phyloP scores from a whole-genome alignment of 495 filamentous ascomycete genomes.

The Annulohypoxylon nitens region DNA sequence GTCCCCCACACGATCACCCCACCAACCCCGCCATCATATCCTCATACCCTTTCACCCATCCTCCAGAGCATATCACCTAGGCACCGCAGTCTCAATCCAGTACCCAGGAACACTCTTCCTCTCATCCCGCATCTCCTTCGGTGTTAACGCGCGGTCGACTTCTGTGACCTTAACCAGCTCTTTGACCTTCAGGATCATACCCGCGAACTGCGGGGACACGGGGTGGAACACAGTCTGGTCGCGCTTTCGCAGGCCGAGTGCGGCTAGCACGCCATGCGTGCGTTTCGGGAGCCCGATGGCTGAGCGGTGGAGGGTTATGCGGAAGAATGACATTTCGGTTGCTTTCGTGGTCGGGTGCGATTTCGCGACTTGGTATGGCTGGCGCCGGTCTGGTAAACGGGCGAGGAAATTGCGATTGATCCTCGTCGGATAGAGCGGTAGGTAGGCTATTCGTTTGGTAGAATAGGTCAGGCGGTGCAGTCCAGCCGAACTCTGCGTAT shows the following conservation, averaged over 20 bases:
- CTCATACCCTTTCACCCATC: neutral
- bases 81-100: conserved; percentile 78
- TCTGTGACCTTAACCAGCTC: conserved; percentile 91
- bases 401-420: too few relatives aligned
- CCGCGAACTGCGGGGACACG: conserved; percentile 84
- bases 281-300: conserved; percentile 91
- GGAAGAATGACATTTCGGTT: conserved; percentile 86
- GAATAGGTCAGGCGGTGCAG: neutral
- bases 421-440: neutral
- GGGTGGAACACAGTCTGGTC: conserved; percentile 92
- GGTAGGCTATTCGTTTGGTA: neutral
- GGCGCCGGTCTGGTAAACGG: too few relatives aligned
- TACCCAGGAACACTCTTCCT: conserved; percentile 87
- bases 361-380: neutral
- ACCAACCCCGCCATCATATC: conserved; percentile 1
- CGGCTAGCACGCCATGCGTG: conserved; percentile 84
- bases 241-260: conserved; percentile 90
- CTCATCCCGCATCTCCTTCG: conserved; percentile 77
- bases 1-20: neutral
- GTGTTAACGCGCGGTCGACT: conserved; percentile 77
- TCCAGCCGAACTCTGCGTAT: neutral
- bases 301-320: conserved; percentile 92
- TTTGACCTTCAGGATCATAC: conserved; percentile 98
- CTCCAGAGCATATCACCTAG: conserved; percentile 35
- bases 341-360: neutral